phyloP scores from a whole-genome alignment of 1,139 yeast species.

The Debaryomyces nepalensis region DNA sequence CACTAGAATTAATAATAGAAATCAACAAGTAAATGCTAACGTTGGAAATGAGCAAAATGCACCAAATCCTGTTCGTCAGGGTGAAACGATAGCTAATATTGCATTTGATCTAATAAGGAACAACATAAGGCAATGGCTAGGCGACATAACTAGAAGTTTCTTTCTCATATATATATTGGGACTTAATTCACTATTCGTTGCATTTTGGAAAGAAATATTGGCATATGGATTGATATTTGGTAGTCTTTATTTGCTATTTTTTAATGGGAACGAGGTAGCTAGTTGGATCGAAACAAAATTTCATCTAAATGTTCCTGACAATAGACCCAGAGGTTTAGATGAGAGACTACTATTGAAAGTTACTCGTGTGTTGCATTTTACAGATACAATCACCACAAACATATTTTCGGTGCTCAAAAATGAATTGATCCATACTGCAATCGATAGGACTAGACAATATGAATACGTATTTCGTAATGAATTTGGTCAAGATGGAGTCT shows the following conservation, averaged over 20 bases:
- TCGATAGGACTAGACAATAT: conserved; percentile 30
- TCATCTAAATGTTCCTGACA: conserved; percentile 1
- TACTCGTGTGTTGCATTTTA: conserved; percentile 15
- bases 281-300: conserved; percentile 17
- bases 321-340: conserved; percentile 11
- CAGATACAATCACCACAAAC: conserved; percentile 15
- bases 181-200: conserved; percentile 16
- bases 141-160: conserved; percentile 14
- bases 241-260: conserved; percentile 18
- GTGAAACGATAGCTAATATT: conserved; percentile 1
- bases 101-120: conserved; percentile 8
- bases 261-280: conserved; percentile 22
- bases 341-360: conserved; percentile 6
- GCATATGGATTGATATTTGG: conserved; percentile 9
- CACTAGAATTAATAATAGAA: background rate
- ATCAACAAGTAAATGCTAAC: background rate
- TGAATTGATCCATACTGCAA: conserved; percentile 24
- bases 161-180: conserved; percentile 20
- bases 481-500: conserved; percentile 16
- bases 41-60: background rate
- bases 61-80: background rate
- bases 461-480: conserved; percentile 24
- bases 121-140: conserved; percentile 6
- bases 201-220: conserved; percentile 15
- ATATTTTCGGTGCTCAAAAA: conserved; percentile 14